Evolutionary conservation across 1,284 basidiomycete species (phyloP), one percentile per base, ranked within the genome.

Genomic region (Phellinidium pouzarii): DNA sequence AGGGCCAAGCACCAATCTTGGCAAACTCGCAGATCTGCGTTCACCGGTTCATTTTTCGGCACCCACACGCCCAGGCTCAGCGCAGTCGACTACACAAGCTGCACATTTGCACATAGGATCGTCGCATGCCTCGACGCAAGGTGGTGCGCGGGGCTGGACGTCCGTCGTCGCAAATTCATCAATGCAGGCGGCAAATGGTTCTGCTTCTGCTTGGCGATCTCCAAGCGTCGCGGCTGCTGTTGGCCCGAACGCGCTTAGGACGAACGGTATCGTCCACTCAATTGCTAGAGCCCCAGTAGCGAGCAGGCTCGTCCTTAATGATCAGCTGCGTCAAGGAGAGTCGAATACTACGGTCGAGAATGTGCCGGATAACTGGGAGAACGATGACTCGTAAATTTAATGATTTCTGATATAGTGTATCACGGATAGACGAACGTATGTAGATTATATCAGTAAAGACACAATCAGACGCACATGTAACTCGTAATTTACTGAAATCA

Each of bases 1-100:
- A 31, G 52, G 62, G 4, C 59, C 64, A 27, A 34, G 64, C 14
- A 57, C 58, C 8, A 60, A 54, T 25, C 70, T 82, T 2, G 82
- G 84, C 1, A 84, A 79, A 61, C 70, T 86, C 9, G 70, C 75
- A 0, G 79, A 84, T 61, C 60, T 84, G 44, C 73, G 77, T 4
- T 23, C 55, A 9, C 19, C 50, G 26, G 2, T 42, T 3, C 20
- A 43, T 3, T n/a, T 2, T 8, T 14, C 46, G 38, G 44, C 44
- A 36, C n/a, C 41, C 5, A 20, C 57, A 6, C 43, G 52, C 12
- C 47, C 51, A 4, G 43, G 46, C 19, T 48, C 44, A 62, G 45
- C 45, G 60, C 7, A 59, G 6, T 58, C 62, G 17, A 54, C 59
- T 23, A 60, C 61, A 29, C 52, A 59, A 19, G 51, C 63, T 4